Conservation (phyloP, 164 flowering plant species). For the Nelumbo lutea region DNA sequence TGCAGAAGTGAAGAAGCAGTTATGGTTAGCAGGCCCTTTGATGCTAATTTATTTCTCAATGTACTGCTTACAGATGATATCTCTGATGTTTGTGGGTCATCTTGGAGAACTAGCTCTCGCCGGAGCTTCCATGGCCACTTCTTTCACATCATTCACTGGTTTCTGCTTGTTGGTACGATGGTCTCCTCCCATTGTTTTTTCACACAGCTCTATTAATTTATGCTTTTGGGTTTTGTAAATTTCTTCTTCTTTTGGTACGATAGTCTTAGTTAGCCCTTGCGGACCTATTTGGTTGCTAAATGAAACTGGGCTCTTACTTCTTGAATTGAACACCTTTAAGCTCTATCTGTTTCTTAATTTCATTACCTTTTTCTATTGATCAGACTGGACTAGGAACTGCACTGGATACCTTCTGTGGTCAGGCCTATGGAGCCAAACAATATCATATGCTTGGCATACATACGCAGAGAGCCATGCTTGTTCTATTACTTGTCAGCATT, state of each 20-base stretch:
- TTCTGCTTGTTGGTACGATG: slow-evolving; percentile 56
- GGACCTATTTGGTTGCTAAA: neutral
- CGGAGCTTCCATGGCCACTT: slow-evolving; percentile 73
- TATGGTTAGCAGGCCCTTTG: slow-evolving; percentile 65
- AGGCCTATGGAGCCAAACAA: slow-evolving; percentile 15
- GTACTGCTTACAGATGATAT: slow-evolving; percentile 47
- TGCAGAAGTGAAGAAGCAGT: slow-evolving; percentile 55
- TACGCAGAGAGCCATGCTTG: slow-evolving; percentile 11
- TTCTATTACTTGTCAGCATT: slow-evolving; percentile 8
- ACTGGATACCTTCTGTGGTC: slow-evolving; percentile 15
- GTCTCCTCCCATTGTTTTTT: neutral
- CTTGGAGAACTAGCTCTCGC: slow-evolving; percentile 65
- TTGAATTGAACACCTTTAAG: neutral
- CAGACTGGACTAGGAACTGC: slow-evolving; percentile 9
- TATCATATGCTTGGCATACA: slow-evolving; percentile 8
- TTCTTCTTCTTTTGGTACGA: neutral
- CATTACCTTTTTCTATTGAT: neutral
- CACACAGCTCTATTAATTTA: neutral
- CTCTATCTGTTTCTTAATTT: neutral
- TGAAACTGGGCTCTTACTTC: neutral
- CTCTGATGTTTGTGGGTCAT: slow-evolving; percentile 80
- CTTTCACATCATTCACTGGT: slow-evolving; percentile 70
- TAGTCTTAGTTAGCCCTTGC: neutral
- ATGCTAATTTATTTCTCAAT: slow-evolving; percentile 34
- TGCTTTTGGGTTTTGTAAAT: neutral